Evolutionary conservation across 257 asterid genomes (phyloP), one percentile per base, ranked within the genome.

Genomic region (Apocynum venetum): DNA sequence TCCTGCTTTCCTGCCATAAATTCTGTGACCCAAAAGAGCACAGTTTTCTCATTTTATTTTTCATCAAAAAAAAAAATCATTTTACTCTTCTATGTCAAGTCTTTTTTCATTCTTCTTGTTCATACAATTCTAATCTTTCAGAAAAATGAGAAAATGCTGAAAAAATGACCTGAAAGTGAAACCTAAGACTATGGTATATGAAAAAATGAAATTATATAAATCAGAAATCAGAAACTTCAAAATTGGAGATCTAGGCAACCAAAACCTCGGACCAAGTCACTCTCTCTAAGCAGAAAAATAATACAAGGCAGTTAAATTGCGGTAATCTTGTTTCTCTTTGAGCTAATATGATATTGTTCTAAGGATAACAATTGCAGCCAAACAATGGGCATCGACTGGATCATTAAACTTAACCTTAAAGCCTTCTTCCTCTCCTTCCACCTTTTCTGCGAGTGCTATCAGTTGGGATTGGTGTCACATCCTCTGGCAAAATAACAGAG

Each of bases 381-480:
- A 66, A 66, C 3, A 6, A 66, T 25, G 4, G 4, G 71, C 49
- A 66, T 66, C 40, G 71, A 17, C 15, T 38, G 71, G 49, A 65
- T 0, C 15, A 66, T 49, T 25, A 38, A 66, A 6, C 40, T 15
- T n/a, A 40, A 15, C 9, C 71, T 71, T 53, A 93, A 84, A 93
- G 86, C 93, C 97, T 90, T 79, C 97, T 90, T 86, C 97, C 98
- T 75, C 97, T 89, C 85, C 97, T 83, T 19, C 98, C 97, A 86
- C 98, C 96, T 93, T 93, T 93, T 85, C 96, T 79, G 57, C 98
- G 87, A 48, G 98, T 91, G 83, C 97, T 93, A 78, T 93, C 98
- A 0, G 98, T 93, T 6, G 98, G 98, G 78, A 93, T 90, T 17
- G 97, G 96, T 51, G 97, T 93, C 73, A 90, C 97, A 25, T 93